These are phyloP conservation scores for Nectriaceae sp. DNA, from an alignment of 2,329 filamentous ascomycete species.

Conservation along the genomic window DNA sequence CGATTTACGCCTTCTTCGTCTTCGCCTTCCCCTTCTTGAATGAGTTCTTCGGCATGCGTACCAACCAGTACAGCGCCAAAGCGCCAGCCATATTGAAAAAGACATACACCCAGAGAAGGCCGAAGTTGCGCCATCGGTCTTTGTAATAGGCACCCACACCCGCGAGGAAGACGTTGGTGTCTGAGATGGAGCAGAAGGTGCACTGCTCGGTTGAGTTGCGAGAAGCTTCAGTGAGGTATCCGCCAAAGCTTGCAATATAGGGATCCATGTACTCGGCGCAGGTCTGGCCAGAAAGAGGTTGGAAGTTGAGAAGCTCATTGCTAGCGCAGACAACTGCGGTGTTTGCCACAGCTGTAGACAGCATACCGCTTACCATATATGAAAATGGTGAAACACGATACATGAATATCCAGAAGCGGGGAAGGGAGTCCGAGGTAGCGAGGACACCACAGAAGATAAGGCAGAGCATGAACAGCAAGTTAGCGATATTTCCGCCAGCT, in stretches of 20 bases:
- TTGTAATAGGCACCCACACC: constrained; percentile 53
- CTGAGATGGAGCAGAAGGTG: constrained; percentile 54
- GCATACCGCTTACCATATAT: constrained; percentile 75
- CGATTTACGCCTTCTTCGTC: constrained; percentile 24
- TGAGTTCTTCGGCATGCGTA: constrained; percentile 46
- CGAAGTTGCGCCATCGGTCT: constrained; percentile 71
- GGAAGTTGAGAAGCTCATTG: constrained; percentile 70
- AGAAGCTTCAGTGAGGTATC: constrained; percentile 51
- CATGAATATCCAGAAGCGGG: constrained; percentile 49
- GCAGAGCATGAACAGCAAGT: constrained; percentile 64
- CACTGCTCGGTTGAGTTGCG: constrained; percentile 51
- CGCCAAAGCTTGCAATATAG: constrained; percentile 53
- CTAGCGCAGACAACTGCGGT: constrained; percentile 64
- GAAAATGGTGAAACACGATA: constrained; percentile 82
- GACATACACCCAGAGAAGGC: constrained; percentile 61
- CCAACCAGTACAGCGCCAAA: constrained; percentile 58
- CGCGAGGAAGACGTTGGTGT: constrained; percentile 56
- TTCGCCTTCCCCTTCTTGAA: constrained; percentile 37
- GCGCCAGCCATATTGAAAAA: constrained; percentile 59
- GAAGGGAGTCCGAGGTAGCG: constrained; percentile 48
- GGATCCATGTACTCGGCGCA: constrained; percentile 60
- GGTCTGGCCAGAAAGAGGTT: constrained; percentile 56
- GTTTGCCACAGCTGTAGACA: constrained; percentile 71
- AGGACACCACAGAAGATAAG: constrained; percentile 42
- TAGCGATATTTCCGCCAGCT: constrained; percentile 66